These are phyloP conservation scores for Cyberlindnera suaveolens DNA, from an alignment of 805 yeast species.

Conservation along the genomic window DNA sequence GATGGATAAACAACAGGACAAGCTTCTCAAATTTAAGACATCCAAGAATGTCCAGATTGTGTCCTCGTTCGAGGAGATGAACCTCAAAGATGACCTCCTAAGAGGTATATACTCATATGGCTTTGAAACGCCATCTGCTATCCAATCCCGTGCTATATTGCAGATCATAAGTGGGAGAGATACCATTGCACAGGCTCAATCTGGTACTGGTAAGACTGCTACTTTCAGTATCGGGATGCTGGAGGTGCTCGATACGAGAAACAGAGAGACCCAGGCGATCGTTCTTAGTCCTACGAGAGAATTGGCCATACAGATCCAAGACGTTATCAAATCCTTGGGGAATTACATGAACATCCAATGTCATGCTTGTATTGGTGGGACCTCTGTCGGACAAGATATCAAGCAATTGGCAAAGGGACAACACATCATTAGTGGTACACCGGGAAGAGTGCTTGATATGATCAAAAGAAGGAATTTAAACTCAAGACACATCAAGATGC, in stretches of 20 bases:
- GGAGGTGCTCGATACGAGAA: conserved; percentile 72
- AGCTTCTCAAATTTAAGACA: conserved; percentile 53
- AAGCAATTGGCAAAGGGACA: conserved; percentile 72
- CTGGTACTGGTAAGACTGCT: conserved; percentile 99
- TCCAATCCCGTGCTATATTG: conserved; percentile 94
- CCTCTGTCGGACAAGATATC: conserved; percentile 73
- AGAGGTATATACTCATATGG: conserved; percentile 82
- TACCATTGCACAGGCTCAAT: conserved; percentile 97
- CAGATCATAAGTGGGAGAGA: conserved; percentile 94
- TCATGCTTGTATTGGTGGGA: conserved; percentile 94
- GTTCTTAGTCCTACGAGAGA: conserved; percentile 95
- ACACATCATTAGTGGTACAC: conserved; percentile 94
- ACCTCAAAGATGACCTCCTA: conserved; percentile 56
- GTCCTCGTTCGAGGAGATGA: conserved; percentile 70
- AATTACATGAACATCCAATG: conserved; percentile 80
- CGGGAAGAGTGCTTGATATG: conserved; percentile 92
- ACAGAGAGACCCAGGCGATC: conserved; percentile 79
- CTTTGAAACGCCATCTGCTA: conserved; percentile 94
- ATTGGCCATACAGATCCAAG: conserved; percentile 87
- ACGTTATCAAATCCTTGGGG: conserved; percentile 81
- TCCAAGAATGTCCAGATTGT: conserved; percentile 50
- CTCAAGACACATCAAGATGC: conserved; percentile 76
- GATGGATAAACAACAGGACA: conserved; percentile 54
- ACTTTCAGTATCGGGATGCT: conserved; percentile 93
- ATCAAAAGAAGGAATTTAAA: conserved; percentile 73